phyloP scores from a whole-genome alignment of 345 rosid species.

The Kernera saxatilis region DNA sequence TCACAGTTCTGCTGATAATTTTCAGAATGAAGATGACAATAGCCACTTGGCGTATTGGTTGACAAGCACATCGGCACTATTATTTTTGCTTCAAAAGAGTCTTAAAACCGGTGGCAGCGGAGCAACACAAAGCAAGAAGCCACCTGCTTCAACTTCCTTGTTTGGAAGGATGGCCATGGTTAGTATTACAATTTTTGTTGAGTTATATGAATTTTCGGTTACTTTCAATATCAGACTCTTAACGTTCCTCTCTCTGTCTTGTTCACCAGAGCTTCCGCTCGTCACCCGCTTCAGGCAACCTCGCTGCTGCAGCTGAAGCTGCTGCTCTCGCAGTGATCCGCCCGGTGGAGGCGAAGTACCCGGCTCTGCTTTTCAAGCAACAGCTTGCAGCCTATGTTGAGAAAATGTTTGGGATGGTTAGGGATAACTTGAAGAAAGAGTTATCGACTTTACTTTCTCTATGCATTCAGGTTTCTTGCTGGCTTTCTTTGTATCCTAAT shows the following conservation, averaged over 20 bases:
- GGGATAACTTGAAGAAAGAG: constrained; percentile 97
- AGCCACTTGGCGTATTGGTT: constrained; percentile 98
- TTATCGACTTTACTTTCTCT: constrained; percentile 69
- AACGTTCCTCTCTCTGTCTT: constrained; percentile 14
- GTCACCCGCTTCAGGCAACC: constrained; percentile 67
- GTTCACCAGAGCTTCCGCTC: constrained; percentile 83
- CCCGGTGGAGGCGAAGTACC: constrained; percentile 94
- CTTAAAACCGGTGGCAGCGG: constrained; percentile 73
- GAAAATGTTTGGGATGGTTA: constrained; percentile 94
- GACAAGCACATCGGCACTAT: constrained; percentile 74
- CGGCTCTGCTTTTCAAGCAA: constrained; percentile 96
- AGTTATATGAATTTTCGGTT: neutral
- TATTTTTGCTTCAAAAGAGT: constrained; percentile 89
- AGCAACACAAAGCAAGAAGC: constrained; percentile 57
- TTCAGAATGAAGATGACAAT: constrained; percentile 89
- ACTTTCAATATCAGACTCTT: neutral
- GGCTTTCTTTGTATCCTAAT: neutral
- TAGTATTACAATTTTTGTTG: neutral
- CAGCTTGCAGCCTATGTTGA: constrained; percentile 99
- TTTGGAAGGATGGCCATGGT: constrained; percentile 98
- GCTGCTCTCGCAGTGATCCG: constrained; percentile 72
- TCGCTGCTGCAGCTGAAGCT: constrained; percentile 73
- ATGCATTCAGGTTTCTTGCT: constrained; percentile 79
- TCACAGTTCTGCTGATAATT: neutral
- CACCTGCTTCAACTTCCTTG: constrained; percentile 73